These are phyloP conservation scores for Backusella tarrabulga DNA, from an alignment of 192 early-diverging fungal genomes.

Conservation along the genomic window DNA sequence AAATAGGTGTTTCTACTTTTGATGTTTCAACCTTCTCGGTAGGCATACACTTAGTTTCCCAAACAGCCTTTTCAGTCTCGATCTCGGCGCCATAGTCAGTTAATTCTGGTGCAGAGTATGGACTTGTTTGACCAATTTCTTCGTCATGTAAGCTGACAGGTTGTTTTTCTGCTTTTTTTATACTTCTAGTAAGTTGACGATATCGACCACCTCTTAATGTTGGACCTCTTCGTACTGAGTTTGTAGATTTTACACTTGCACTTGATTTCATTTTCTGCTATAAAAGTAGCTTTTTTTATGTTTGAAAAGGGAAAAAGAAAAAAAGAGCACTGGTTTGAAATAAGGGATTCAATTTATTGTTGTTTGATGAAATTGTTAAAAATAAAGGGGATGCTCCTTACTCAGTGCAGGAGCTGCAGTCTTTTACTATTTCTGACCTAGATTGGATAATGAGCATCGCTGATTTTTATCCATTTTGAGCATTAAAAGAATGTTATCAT, in stretches of 20 bases:
- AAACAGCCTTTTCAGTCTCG: background rate
- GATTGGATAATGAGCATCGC: background rate
- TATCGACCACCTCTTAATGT: constrained; percentile 22
- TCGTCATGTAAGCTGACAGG: background rate
- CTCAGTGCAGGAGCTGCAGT: constrained; percentile 2
- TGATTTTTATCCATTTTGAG: background rate
- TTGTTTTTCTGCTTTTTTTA: background rate
- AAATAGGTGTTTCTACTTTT: background rate
- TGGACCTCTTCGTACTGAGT: constrained; percentile 24
- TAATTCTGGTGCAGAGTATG: background rate
- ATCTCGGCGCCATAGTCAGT: background rate
- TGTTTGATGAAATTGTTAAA: background rate
- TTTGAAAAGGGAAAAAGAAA: background rate
- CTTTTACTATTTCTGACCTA: background rate
- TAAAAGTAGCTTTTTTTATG: background rate
- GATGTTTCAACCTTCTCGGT: background rate
- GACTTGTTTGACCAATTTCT: background rate
- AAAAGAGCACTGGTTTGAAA: background rate
- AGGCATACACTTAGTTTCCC: background rate
- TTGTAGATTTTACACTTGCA: background rate
- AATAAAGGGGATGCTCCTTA: constrained; percentile 2
- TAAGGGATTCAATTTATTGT: background rate
- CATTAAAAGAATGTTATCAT: background rate
- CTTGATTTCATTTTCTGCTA: background rate
- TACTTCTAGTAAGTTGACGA: background rate